Evolutionary conservation across 2,329 filamentous ascomycete genomes (phyloP).

Genomic region (Pseudocercospora fijiensis): DNA sequence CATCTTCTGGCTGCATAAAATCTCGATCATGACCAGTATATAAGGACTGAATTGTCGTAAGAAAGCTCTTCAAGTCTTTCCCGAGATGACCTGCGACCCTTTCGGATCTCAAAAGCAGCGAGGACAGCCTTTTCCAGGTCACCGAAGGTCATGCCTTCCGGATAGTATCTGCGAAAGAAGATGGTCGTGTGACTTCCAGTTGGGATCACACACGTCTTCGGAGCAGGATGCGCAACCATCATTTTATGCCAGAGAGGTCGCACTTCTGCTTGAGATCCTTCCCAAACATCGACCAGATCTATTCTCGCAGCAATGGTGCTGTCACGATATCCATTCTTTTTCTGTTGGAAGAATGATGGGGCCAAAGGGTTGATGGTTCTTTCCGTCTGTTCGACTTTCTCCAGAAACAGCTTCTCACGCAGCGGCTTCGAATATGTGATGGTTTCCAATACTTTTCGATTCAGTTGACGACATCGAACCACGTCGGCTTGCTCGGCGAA

Average conservation of each 20-base stretch:
- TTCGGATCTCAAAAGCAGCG: constrained; percentile 25
- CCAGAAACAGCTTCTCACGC: constrained; percentile 21
- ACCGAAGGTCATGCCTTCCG: constrained; percentile 27
- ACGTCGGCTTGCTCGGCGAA: constrained; percentile 17
- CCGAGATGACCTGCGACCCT: constrained; percentile 16
- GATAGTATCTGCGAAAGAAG: constrained; percentile 23
- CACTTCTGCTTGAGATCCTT: constrained; percentile 13
- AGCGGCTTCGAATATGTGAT: constrained; percentile 20
- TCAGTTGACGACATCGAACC: constrained; percentile 22
- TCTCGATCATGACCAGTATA: constrained; percentile 24
- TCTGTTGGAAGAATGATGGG: constrained; percentile 21
- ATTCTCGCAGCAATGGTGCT: constrained; percentile 25
- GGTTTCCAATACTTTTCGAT: constrained; percentile 19
- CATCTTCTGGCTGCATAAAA: not conserved
- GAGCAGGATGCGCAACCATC: constrained; percentile 22
- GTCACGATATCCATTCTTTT: constrained; percentile 23
- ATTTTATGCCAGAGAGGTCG: constrained; percentile 23
- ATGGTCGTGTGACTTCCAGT: constrained; percentile 21
- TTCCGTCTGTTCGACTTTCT: constrained; percentile 13
- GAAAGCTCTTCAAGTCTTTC: constrained; percentile 25
- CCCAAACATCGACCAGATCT: constrained; percentile 24
- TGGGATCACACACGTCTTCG: constrained; percentile 27
- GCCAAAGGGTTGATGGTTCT: constrained; percentile 21
- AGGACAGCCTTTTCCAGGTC: constrained; percentile 25
- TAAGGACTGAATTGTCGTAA: constrained; percentile 24